phyloP scores from a whole-genome alignment of 495 filamentous ascomycete species.

The Hypoxylon subgilvum region DNA sequence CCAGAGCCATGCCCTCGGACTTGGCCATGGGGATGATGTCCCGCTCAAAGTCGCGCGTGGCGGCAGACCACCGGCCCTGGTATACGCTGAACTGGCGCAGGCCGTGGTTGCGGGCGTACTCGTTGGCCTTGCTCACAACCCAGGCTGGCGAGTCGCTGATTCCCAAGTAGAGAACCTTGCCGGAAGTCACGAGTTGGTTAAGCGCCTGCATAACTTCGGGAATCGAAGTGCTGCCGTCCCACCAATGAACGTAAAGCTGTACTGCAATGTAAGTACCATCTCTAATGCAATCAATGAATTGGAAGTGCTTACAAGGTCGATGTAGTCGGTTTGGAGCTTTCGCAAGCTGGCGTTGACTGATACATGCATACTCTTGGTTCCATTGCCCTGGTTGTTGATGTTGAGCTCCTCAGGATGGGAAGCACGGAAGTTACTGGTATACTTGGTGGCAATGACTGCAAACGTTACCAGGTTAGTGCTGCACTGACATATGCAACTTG shows the following conservation, averaged over 20 bases:
- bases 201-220: conserved; percentile 74
- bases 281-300: no score
- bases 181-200: conserved; percentile 61
- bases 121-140: conserved; percentile 70
- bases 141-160: conserved; percentile 74
- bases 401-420: conserved; percentile 53
- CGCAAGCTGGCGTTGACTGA: conserved; percentile 61
- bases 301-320: conserved; percentile 65
- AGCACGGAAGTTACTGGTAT: conserved; percentile 55
- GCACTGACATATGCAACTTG: background rate
- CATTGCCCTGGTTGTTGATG: conserved; percentile 65
- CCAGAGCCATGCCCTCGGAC: conserved; percentile 72
- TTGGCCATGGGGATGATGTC: conserved; percentile 72
- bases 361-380: conserved; percentile 62
- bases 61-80: conserved; percentile 68
- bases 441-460: conserved; percentile 74
- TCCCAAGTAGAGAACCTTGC: conserved; percentile 75
- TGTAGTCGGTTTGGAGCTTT: conserved; percentile 69
- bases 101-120: conserved; percentile 70
- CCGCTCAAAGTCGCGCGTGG: conserved; percentile 68
- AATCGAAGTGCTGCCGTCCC: conserved; percentile 66
- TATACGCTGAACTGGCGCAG: conserved; percentile 70
- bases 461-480: conserved; percentile 1
- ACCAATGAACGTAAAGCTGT: conserved; percentile 66
- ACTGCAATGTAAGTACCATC: conserved; percentile 8